A percentile compares a stretch with the other conserved stretches of the same genome.
Conservation (phyloP, 768 basidiomycete species). For the Trametes gibbosa region DNA sequence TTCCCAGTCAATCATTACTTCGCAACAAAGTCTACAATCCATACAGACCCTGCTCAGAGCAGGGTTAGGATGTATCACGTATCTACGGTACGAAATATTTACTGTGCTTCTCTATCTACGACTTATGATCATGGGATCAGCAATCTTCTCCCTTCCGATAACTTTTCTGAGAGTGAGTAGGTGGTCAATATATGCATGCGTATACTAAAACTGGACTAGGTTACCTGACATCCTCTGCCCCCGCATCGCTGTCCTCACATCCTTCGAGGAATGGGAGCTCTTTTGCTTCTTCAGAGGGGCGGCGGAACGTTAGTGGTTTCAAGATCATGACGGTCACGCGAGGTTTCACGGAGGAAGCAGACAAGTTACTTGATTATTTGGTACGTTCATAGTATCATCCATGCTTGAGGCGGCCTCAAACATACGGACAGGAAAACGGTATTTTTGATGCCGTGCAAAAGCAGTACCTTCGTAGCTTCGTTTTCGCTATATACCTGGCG, state of each 20-base stretch:
- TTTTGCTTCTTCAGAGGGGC: slow-evolving; percentile 34
- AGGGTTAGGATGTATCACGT: slow-evolving; percentile 74
- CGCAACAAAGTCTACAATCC: slow-evolving; percentile 63
- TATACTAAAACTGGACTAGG: slow-evolving; percentile 32
- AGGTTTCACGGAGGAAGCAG: slow-evolving; percentile 80
- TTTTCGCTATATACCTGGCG: slow-evolving; percentile 83
- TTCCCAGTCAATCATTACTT: slow-evolving; percentile 29
- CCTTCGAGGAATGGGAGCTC: slow-evolving; percentile 34
- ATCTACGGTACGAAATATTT: slow-evolving; percentile 51
- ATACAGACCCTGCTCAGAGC: slow-evolving; percentile 73
- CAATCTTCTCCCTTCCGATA: slow-evolving; percentile 75
- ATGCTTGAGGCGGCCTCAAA: background rate
- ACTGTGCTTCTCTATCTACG: slow-evolving; percentile 9
- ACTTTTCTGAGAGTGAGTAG: slow-evolving; percentile 62
- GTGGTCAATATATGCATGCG: slow-evolving; percentile 8
- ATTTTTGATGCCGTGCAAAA: slow-evolving; percentile 86
- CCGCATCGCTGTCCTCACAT: slow-evolving; percentile 31
- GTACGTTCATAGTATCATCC: slow-evolving; percentile 40
- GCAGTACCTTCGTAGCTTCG: slow-evolving; percentile 80
- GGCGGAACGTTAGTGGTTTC: slow-evolving; percentile 56
- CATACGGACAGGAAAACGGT: slow-evolving; percentile 65
- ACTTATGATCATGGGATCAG: slow-evolving; percentile 34
- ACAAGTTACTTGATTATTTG: slow-evolving; percentile 77
- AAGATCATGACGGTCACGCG: slow-evolving; percentile 72
- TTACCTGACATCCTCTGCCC: slow-evolving; percentile 48